Base-by-base conservation (phyloP, 2,329 filamentous ascomycete genomes). In the Fusarium oxysporum region DNA sequence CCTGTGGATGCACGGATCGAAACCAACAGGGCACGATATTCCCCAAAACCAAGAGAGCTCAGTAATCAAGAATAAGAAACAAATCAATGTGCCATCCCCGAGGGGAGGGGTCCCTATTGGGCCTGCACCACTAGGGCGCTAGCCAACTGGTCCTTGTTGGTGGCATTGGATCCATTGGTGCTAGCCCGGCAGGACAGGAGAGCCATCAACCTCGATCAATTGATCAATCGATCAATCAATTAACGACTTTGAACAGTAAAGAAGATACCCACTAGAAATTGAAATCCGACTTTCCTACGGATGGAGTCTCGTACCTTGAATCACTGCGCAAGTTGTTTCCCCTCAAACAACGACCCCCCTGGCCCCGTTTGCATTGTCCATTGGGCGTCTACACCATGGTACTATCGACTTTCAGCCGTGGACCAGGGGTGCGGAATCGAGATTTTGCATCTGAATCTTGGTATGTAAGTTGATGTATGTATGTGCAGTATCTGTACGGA, bases 381-480 rank as follows among this genome's bases (percentile, higher is more conserved):
- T 43, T 51, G 62, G 60, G 51, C 51, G 60, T 37, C 50, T 48
- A 53, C 32, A 53, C 32, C 13, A 28, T 17, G 12, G 32, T 35
- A 38, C 60, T 53, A 30, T 66, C 61, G 28, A 38, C 38, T 65
- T 57, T 30, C 60, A 65, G 44, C 43, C 63, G 55, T 58, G 53
- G 38, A 25, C 38, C 32, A 57, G 40, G 30, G 28, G n/a, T 45
- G 54, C 13, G 9, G 32, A 75, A 75, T 76, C 74, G 72, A 75
- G 74, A 76, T 76, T 76, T 76, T 63, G 68, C 72, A 76, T 75
- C 70, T 74, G 66, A 63, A 76, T 76, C 74, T 51, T 64, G 58
- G 62, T 59, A 54, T 23, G 53, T 55, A 41, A 38, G 40, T 47
- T 16, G 21, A 30, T n/a, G 28, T 30, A n/a, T 32, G 28, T 23